phyloP scores from a whole-genome alignment of 2,329 filamentous ascomycete genomes.

The Beauveria sp. region DNA sequence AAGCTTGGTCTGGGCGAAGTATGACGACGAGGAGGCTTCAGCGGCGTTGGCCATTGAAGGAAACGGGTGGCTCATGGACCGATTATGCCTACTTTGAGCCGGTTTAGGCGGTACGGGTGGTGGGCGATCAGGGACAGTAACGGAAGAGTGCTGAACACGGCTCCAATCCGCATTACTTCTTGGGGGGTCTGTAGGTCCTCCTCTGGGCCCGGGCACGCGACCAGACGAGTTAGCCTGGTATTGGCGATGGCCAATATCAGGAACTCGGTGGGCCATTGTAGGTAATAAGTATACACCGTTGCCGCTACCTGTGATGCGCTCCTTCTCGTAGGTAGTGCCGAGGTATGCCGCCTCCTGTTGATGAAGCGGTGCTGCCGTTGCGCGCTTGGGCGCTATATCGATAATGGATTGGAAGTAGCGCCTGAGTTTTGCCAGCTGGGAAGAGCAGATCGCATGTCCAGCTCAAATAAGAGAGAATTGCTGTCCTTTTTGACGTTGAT shows the following conservation, averaged over 20 bases:
- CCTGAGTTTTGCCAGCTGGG: not conserved
- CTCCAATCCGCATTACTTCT: conserved; percentile 3
- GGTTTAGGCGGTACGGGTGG: conserved; percentile 5
- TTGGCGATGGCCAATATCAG: conserved; percentile 1
- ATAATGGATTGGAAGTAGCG: not conserved
- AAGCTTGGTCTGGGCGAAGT: conserved; percentile 24
- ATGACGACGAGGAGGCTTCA: conserved; percentile 16
- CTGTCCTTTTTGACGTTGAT: not conserved
- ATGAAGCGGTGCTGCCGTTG: not conserved
- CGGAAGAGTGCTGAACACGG: not conserved
- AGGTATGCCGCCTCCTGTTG: not conserved
- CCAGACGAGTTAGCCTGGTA: not conserved
- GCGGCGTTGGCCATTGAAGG: conserved; percentile 56
- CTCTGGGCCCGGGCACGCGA: not conserved
- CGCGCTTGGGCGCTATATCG: not conserved
- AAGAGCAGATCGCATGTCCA: not conserved
- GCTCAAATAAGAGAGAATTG: not conserved
- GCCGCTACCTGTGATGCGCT: not conserved
- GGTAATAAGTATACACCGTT: not conserved
- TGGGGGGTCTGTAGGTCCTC: not conserved
- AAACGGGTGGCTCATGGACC: conserved; percentile 76
- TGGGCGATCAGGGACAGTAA: not conserved
- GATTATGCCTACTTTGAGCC: conserved; percentile 23
- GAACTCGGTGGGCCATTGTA: conserved; percentile 6
- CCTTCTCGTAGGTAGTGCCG: not conserved